These are phyloP conservation scores for Trichophyton simii DNA, from an alignment of 2,329 filamentous ascomycete genomes.

Conservation along the genomic window DNA sequence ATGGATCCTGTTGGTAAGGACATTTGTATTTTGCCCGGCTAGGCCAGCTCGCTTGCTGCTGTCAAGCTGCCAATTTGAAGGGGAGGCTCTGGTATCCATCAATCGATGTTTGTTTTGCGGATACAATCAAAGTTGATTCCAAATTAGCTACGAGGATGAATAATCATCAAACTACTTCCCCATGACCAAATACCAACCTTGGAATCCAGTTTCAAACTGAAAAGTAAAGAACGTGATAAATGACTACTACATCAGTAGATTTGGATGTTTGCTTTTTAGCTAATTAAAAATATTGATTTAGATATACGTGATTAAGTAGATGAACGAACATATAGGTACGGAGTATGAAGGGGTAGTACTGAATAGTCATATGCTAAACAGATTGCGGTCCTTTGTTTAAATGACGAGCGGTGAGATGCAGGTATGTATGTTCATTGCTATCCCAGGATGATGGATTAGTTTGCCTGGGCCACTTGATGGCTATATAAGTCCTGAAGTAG, in stretches of 20 bases:
- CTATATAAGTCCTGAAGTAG: neutral
- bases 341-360: neutral
- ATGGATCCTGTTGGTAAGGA: neutral
- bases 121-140: neutral
- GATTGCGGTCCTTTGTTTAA: neutral
- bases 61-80: no score
- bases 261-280: neutral
- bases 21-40: no score
- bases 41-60: no score
- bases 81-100: neutral
- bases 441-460: neutral
- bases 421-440: neutral
- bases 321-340: neutral
- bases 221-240: neutral
- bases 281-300: neutral
- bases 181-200: neutral
- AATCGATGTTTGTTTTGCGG: neutral
- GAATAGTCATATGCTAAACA: neutral
- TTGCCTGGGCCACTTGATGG: neutral
- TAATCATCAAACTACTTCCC: neutral
- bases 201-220: neutral
- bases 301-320: neutral
- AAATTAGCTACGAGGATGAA: neutral
- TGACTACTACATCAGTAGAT: no score
- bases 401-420: neutral